Base-by-base conservation (phyloP, 345 rosid genomes). In the Reutealis trisperma region DNA sequence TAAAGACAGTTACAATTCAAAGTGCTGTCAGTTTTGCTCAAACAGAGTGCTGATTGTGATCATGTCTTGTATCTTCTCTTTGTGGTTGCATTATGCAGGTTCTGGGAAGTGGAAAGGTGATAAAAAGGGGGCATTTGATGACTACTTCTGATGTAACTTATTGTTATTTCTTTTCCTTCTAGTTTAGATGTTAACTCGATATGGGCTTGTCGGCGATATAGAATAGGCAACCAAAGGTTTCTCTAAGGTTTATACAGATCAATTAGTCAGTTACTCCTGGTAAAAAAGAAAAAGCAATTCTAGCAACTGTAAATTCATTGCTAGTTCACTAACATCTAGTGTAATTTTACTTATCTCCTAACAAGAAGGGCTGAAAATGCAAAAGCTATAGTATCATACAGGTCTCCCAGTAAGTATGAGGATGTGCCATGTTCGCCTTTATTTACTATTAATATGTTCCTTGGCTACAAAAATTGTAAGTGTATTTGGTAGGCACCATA, bases 71-170 rank as follows among this genome's bases (percentile, higher is more conserved):
- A 44, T 70, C 58, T n/a, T 24, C 27, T 78, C 42, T 78, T 74
- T 76, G 67, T 71, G 75, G 37, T 67, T 73, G n/a, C 75, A 70
- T 82, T 78, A 30, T 85, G 87, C 94, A 92, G 98, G 93, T 77
- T 74, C 88, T 19, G 89, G 80, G 67, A 83, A 80, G 68, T 73
- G 69, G 72, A 88, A 84, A 25, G 83, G 79, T 77, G 92, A 85
- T 62, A 91, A 86, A 82, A 94, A 86, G 67, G 91, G 94, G 11
- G 92, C 89, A 41, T 93, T 94, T 78, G 98, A 89, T 73, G 97
- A 93, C 79, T 93, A 84, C 89, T 94, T 92, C 83, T 93, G 87
- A 87, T 80, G 83, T 81, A 80, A 77, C 58, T 25, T 73, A 10
- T 61, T 70, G 44, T 57, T 61, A 11, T 59, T 42, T 57, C 54